phyloP scores from a whole-genome alignment of 768 basidiomycete genomes.

The Calocybe cyanea region DNA sequence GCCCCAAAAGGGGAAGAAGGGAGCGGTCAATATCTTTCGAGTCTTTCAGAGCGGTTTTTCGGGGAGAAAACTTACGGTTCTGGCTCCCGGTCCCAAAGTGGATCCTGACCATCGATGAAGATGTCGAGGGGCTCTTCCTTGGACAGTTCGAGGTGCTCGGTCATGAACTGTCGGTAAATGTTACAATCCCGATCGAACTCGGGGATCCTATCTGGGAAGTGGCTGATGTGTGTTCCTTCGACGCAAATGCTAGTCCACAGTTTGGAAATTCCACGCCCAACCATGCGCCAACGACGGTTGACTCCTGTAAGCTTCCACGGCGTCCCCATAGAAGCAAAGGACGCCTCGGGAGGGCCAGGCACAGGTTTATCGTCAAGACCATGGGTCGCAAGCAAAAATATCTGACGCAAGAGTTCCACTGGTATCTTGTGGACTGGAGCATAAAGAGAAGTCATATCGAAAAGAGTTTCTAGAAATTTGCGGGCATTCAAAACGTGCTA shows the following conservation, averaged over 20 bases:
- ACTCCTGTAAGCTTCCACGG: conserved; percentile 48
- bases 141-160: conserved; percentile 40
- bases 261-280: conserved; percentile 44
- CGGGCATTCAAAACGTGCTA: too few relatives aligned
- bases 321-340: conserved; percentile 31
- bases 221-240: conserved; percentile 31
- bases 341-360: conserved; percentile 30
- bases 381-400: conserved; percentile 49
- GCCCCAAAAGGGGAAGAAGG: conserved; percentile 1
- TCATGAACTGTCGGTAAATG: conserved; percentile 30
- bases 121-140: conserved; percentile 48
- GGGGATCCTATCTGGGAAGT: too few relatives aligned
- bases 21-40: too few relatives aligned
- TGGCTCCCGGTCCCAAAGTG: conserved; percentile 55
- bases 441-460: neutral
- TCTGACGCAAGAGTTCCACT: conserved; percentile 52
- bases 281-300: conserved; percentile 46
- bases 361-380: conserved; percentile 18
- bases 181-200: too few relatives aligned
- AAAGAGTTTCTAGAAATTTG: too few relatives aligned
- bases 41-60: too few relatives aligned
- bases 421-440: conserved; percentile 43
- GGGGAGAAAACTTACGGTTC: conserved; percentile 39
- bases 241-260: conserved; percentile 57
- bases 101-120: conserved; percentile 55